Base-by-base conservation (phyloP, 2,329 filamentous ascomycete genomes). In the Setomelanomma holmii region DNA sequence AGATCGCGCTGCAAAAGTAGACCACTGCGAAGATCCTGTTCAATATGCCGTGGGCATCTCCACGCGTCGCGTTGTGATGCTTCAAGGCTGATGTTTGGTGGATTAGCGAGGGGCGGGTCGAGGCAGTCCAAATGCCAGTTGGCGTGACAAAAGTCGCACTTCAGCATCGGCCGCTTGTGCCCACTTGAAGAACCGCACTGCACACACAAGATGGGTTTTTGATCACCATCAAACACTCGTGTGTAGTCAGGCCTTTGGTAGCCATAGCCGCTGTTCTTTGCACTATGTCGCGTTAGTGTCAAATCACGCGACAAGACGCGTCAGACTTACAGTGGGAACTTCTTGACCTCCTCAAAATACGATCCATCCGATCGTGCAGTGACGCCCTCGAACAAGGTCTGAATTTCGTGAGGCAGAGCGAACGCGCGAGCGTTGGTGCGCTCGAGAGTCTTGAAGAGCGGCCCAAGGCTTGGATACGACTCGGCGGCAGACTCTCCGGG, bases 81-180 rank as follows among this genome's bases (percentile, higher is more conserved):
- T 44, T 82, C 70, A 40, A 68, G 61, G 54, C 64, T 67, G 51
- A 75, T 70, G 47, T 86, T 83, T 10, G 93, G 93, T 34, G 91
- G 89, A 49, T 89, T 86, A 27, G 92, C 86, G 68, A 93, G 78
- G 27, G 93, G 93, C 22, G 91, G 90, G 69, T 96, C 88, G 14
- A 96, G 79, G 75, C 95, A 99, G 75, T 98, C 93, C 45, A 96
- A 80, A 77, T 99, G 95, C 89, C 93, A 99, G 68, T 88, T 84
- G 27, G 91, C 82, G 11, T 85, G 81, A 75, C 93, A 99, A 66
- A 84, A 85, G 74, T 92, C 92, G 78, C 93, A 99, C 40, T 89
- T 86, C 61, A 97, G 89, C 64, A 98, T 92, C 61, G 88, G 85
- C 34, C 89, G 86, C 63, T 82, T 82, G 57, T 78, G 78, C 47